Base-by-base conservation (phyloP, 2,329 filamentous ascomycete species). In the Fusarium sp. region DNA sequence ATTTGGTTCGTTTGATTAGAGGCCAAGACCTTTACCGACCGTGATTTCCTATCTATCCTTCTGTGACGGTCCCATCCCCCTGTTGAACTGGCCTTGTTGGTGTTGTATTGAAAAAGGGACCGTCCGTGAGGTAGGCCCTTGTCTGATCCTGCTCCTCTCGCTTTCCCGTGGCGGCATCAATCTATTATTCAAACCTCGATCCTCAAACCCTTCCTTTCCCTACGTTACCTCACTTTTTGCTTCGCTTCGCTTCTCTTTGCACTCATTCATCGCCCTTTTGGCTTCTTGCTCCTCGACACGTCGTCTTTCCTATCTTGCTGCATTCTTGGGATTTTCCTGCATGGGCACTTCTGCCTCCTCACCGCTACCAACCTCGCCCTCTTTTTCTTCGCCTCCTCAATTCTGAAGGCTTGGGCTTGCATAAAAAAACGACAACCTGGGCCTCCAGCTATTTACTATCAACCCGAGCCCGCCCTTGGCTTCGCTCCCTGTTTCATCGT, bases 81-180 rank as follows among this genome's bases (percentile, higher is more conserved):
- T 58, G 64, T 52, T 64, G 45, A 41, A 51, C 46, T 59, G 51
- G 40, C 3, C 19, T 19, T 54, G 58, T 54, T 62, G 52, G 48
- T 64, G 62, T 67, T 65, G 56, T 53, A 69, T 69, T 60, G 46
- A 65, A 68, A 62, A 65, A 64, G 56, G 64, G 47, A 52, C 64
- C 52, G 53, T 56, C 46, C 53, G 35, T 53, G 50, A 34, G 31
- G 31, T 54, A 53, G 58, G 66, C 66, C 67, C 56, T 66, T 63
- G 66, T 68, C 58, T 60, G 41, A 51, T 68, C 51, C 45, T 54
- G 51, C 43, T 53, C 50, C 40, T 58, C 53, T 49, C 56, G 36
- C 35, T 40, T 38, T 51, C 61, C 45, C 52, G 49, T 66, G 40
- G 53, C 44, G 53, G 38, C 48, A 45, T 40, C 49, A 52, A 48